These are phyloP conservation scores for Echeveria elegans DNA, from an alignment of 164 flowering plant species.

Conservation along the genomic window DNA sequence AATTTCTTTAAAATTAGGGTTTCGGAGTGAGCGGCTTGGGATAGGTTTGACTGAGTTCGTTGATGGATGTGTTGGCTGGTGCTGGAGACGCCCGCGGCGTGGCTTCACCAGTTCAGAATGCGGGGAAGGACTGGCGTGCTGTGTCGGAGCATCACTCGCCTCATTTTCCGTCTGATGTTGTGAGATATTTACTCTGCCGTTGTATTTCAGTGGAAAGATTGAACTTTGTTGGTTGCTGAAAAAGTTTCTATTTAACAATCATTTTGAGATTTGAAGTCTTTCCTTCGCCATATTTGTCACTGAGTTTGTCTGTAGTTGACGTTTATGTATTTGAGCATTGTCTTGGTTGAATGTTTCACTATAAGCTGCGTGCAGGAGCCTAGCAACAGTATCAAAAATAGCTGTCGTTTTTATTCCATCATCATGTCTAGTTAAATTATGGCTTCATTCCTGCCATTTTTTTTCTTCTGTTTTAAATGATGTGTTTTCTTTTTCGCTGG, in stretches of 20 bases:
- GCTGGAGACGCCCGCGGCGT: slow-evolving; percentile 28
- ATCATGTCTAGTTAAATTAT: too few species aligned
- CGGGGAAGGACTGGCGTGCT: slow-evolving; percentile 80
- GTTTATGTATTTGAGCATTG: too few species aligned
- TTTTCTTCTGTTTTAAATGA: too few species aligned
- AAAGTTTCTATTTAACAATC: too few species aligned
- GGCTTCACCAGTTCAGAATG: slow-evolving; percentile 34
- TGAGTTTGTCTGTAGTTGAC: too few species aligned
- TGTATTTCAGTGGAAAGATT: background rate
- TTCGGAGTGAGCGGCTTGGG: background rate
- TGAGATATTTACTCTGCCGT: slow-evolving; percentile 10
- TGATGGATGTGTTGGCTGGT: background rate
- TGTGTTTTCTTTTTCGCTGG: too few species aligned
- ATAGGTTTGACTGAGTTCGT: background rate
- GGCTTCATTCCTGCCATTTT: too few species aligned
- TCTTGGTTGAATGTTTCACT: background rate
- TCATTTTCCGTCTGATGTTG: slow-evolving; percentile 42
- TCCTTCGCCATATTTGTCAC: too few species aligned
- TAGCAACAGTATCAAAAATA: too few species aligned
- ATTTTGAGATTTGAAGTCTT: too few species aligned
- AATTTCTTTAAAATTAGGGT: background rate
- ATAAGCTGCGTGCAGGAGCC: too few species aligned
- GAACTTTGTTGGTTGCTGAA: background rate
- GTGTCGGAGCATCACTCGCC: slow-evolving; percentile 50
- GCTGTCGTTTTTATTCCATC: too few species aligned